Base-by-base conservation (phyloP, 2,329 filamentous ascomycete genomes). In the Sarocladium kiliense region DNA sequence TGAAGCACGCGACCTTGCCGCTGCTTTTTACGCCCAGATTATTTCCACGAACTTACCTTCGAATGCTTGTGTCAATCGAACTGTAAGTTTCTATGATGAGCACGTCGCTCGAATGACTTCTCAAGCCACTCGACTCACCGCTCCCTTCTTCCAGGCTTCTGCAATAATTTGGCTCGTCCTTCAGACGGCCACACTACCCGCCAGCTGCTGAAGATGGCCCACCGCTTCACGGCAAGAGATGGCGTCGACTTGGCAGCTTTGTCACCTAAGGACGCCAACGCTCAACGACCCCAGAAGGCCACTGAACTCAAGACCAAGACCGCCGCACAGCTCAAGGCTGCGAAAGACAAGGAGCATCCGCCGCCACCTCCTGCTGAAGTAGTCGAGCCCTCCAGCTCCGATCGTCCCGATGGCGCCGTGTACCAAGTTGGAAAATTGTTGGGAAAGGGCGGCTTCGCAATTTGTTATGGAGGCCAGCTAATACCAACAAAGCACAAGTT, bases 371-470 rank as follows among this genome's bases (percentile, higher is more conserved):
- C 84, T 14, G 65, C 75, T 10, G 73, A 81, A 59, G 79, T 87
- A 45, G 69, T 72, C 21, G 84, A 87, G 67, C 84, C 84, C 19
- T 77, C 87, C 47, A 88, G 87, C 65, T 74, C 77, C 55, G 87
- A 91, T 68, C 85, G 86, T 54, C 81, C 78, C 55, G 77, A 86
- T 72, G 88, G 88, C 54, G 82, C 86, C 55, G 78, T 85, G 50
- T 93, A 92, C 74, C 82, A 87, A 63, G 84, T 89, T 30, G 87
- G 88, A 56, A 84, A 84, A 63, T 77, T 89, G 66, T 77, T 93
- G 56, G 89, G 89, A 25, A 92, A 90, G 71, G 89, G 89, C 47
- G 89, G 89, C 10, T 93, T 93, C 66, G 89, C 89, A 60, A 87
- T 92, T 58, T 92, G 88, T 73, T 88, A 92, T 66, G 82, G 85